These are phyloP conservation scores for Amaranthus cruentus DNA, from an alignment of 148 eudicot genomes.

Conservation along the genomic window DNA sequence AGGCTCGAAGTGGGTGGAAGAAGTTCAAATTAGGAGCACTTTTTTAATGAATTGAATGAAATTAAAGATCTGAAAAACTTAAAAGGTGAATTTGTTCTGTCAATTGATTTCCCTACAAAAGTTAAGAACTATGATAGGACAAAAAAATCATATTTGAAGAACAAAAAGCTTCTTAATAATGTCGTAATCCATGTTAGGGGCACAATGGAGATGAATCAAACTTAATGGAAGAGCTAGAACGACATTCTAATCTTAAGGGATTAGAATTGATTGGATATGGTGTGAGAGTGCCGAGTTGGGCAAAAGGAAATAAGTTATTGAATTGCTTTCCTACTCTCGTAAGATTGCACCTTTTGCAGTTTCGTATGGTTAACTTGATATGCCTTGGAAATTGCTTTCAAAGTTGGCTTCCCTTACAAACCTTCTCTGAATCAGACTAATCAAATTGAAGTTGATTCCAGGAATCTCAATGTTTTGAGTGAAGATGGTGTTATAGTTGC, in stretches of 20 bases:
- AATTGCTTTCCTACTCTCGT: constrained; percentile 20
- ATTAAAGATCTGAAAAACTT: constrained; percentile 1
- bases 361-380: neutral
- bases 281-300: constrained; percentile 20
- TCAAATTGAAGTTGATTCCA: too few relatives aligned
- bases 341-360: neutral
- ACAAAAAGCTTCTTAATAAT: neutral
- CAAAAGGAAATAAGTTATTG: neutral
- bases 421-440: too few relatives aligned
- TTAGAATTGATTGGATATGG: neutral
- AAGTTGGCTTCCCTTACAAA: neutral
- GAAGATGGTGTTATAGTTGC: too few relatives aligned
- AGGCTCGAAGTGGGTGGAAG: neutral
- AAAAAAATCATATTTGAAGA: neutral
- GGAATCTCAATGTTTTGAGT: too few relatives aligned
- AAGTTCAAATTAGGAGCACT: neutral
- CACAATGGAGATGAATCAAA: neutral
- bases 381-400: constrained; percentile 3
- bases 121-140: too few relatives aligned
- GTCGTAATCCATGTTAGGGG: neutral
- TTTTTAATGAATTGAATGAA: neutral
- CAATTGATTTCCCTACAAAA: too few relatives aligned
- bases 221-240: constrained; percentile 20
- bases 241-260: neutral
- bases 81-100: neutral